phyloP scores from a whole-genome alignment of 2,329 filamentous ascomycete genomes.

The Colletotrichum trifolii region DNA sequence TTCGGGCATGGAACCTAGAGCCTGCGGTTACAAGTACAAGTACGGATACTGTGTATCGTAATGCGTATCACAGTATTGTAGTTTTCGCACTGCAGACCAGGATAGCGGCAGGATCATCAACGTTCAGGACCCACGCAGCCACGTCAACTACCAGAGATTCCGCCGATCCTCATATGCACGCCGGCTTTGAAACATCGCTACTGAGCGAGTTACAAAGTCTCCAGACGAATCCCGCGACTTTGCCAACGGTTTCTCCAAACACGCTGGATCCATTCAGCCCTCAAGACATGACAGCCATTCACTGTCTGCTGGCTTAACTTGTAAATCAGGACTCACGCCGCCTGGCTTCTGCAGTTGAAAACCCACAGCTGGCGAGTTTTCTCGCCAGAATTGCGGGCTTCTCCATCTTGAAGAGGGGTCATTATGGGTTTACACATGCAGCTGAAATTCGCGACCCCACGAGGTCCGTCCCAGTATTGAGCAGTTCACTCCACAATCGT shows the following conservation, averaged over 20 bases:
- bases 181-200: conserved; percentile 6
- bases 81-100: neutral
- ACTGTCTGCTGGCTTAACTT: too few relatives aligned
- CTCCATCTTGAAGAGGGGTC: neutral
- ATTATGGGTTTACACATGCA: conserved; percentile 1
- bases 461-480: neutral
- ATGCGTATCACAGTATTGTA: too few relatives aligned
- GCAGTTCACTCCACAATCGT: conserved; percentile 5
- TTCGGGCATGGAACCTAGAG: neutral
- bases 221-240: neutral
- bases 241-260: neutral
- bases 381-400: neutral
- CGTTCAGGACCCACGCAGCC: conserved; percentile 22
- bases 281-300: too few relatives aligned
- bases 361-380: neutral
- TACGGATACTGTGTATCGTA: too few relatives aligned
- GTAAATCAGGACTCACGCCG: too few relatives aligned
- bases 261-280: too few relatives aligned
- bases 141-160: conserved; percentile 17
- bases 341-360: neutral
- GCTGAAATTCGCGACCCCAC: conserved; percentile 5
- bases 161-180: conserved; percentile 29
- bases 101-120: conserved; percentile 15
- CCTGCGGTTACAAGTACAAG: too few relatives aligned
- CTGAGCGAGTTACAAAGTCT: too few relatives aligned